Base-by-base conservation (phyloP, 106 monocot genomes). In the Dactylorhiza incarnata region DNA sequence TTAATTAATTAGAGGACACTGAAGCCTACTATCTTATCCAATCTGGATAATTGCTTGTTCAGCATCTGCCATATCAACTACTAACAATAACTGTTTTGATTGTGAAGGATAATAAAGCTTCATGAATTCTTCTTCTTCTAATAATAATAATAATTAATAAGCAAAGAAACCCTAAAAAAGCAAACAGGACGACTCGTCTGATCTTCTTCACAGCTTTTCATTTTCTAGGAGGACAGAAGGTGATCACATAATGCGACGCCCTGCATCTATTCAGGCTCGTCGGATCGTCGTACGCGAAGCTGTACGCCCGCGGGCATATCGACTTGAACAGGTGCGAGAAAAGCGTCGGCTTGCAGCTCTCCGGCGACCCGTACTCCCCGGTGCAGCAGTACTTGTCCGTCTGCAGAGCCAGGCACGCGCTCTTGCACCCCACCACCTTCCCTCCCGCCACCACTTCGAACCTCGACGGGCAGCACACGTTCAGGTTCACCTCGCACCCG, bases 391-490 rank as follows among this genome's bases (percentile, higher is more conserved):
- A 80, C 74, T 80, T 80, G 15, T 80, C 80, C 14, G 74, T 69
- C 74, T 80, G 66, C 19, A 80, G 54, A 52, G 80, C 80, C 74
- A 75, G 54, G 68, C 80, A 80, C 5, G 91, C 91, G 55, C 87
- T 91, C 73, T 82, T 81, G 61, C 91, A 91, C 12, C 85, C 91
- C 25, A 87, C 91, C 44, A 84, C 81, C 74, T 74, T 75, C 61
- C 84, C 85, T 26, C 74, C 62, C 53, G 11, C 23, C 78, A 46
- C 77, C 72, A 86, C 81, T 72, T 85, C 85, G 16, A 91, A 80
- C 69, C 45, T 78, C 3, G 85, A 77, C 15, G 91, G 87, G 71
- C 91, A 91, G 65, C 84, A 85, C 5, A 77, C 80, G 73, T 85
- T 91, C 45, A 91, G 67, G 61, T 91, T 79, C 45, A 81, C 85